Conservation (phyloP, 2,329 filamentous ascomycete genomes). For the Colletotrichum neosansevieriae region DNA sequence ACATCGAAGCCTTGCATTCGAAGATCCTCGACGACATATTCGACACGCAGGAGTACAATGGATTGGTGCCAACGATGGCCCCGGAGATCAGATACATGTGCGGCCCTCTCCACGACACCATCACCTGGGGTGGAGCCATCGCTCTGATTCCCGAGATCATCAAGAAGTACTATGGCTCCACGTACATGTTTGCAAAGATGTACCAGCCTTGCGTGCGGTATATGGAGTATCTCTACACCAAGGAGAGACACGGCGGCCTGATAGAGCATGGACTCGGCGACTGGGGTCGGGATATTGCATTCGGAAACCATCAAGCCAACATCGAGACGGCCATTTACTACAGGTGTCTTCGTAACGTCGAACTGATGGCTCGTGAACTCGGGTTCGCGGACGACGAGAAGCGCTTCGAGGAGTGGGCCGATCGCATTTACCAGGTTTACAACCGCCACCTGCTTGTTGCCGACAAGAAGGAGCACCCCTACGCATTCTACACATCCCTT, state of each 20-base stretch:
- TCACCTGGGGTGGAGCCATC: slow-evolving; percentile 56
- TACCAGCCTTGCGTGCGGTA: slow-evolving; percentile 53
- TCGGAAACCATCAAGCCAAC: slow-evolving; percentile 58
- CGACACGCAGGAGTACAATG: slow-evolving; percentile 57
- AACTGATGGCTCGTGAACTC: slow-evolving; percentile 51
- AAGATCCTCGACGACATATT: slow-evolving; percentile 60
- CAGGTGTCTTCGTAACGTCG: slow-evolving; percentile 52
- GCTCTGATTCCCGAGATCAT: slow-evolving; percentile 53
- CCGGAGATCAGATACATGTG: slow-evolving; percentile 60
- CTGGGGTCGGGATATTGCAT: slow-evolving; percentile 57
- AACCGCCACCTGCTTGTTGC: slow-evolving; percentile 50
- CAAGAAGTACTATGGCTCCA: slow-evolving; percentile 55
- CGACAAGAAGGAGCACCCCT: slow-evolving; percentile 47
- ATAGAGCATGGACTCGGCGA: slow-evolving; percentile 58
- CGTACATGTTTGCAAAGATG: slow-evolving; percentile 51
- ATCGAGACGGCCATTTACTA: slow-evolving; percentile 59
- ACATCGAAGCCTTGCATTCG: slow-evolving; percentile 59
- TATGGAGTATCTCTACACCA: slow-evolving; percentile 55
- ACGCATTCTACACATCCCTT: slow-evolving; percentile 53
- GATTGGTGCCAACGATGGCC: slow-evolving; percentile 60
- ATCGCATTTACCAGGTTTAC: slow-evolving; percentile 48
- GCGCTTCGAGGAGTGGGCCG: slow-evolving; percentile 45
- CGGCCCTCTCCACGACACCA: slow-evolving; percentile 60
- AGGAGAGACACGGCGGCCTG: slow-evolving; percentile 54
- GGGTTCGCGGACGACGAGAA: slow-evolving; percentile 43